Percentiles rank a stretch among this genome's conserved stretches.
Conservation (phyloP, 441 rosid genomes). For the Eutrema salsugineum region DNA sequence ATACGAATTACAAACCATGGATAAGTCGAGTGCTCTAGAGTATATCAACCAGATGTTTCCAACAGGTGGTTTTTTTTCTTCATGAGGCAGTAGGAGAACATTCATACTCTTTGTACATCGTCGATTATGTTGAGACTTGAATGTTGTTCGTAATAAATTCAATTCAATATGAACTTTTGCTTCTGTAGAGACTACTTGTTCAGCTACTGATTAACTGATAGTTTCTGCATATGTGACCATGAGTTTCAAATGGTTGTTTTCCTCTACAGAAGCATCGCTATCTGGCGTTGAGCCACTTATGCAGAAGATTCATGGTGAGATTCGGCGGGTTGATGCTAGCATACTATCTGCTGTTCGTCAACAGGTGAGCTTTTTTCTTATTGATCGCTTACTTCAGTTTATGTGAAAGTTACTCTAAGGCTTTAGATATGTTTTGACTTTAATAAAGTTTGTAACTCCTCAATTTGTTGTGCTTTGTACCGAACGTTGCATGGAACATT, state of each 20-base stretch:
- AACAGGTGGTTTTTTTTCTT: conserved; percentile 48
- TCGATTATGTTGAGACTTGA: background rate
- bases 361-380: conserved; percentile 52
- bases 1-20: conserved; percentile 50
- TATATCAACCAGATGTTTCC: conserved; percentile 99
- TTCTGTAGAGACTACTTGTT: no score
- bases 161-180: background rate
- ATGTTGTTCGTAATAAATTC: background rate
- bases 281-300: conserved; percentile 98
- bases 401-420: background rate
- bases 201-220: conserved; percentile 5
- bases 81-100: background rate
- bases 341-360: conserved; percentile 98
- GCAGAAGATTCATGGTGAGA: conserved; percentile 97
- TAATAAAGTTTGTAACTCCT: background rate
- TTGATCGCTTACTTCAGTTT: background rate
- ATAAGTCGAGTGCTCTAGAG: conserved; percentile 87
- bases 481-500: background rate
- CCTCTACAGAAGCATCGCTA: conserved; percentile 86
- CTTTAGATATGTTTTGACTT: background rate
- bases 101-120: background rate
- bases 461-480: background rate
- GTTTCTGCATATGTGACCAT: conserved; percentile 1
- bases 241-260: conserved; percentile 14
- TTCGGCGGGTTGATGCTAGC: conserved; percentile 88